Percentiles rank a stretch among this genome's conserved stretches.
These are phyloP conservation scores for Porphyrellus sp. DNA, from an alignment of 1,284 basidiomycete species.

Conservation along the genomic window DNA sequence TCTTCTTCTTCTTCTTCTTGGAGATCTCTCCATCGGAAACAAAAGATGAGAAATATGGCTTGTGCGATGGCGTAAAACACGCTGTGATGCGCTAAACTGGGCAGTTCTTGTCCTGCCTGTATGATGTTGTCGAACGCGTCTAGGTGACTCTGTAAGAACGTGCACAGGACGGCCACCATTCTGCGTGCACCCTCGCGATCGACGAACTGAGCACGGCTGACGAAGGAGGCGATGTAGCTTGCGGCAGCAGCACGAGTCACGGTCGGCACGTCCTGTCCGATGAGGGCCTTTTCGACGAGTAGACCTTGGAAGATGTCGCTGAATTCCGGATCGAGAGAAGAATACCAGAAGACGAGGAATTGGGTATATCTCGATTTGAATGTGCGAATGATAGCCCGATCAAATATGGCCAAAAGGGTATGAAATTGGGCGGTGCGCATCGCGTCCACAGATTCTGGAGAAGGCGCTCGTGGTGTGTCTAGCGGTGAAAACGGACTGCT, in stretches of 20 bases:
- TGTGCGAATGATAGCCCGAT: slow-evolving; percentile 89
- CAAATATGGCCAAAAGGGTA: slow-evolving; percentile 88
- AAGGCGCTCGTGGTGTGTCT: slow-evolving; percentile 28
- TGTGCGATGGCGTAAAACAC: slow-evolving; percentile 95
- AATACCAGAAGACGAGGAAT: slow-evolving; percentile 94
- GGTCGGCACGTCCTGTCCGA: slow-evolving; percentile 54
- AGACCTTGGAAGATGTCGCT: slow-evolving; percentile 92
- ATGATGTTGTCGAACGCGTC: slow-evolving; percentile 64
- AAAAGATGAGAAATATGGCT: slow-evolving; percentile 95
- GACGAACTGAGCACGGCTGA: slow-evolving; percentile 88
- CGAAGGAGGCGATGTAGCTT: slow-evolving; percentile 89
- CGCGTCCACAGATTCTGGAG: slow-evolving; percentile 37
- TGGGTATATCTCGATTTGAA: slow-evolving; percentile 98
- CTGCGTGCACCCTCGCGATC: slow-evolving; percentile 72
- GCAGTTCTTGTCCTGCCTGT: slow-evolving; percentile 37
- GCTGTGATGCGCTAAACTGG: slow-evolving; percentile 53
- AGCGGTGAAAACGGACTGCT: slow-evolving; percentile 29
- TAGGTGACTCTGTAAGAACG: slow-evolving; percentile 76
- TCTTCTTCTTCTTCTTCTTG: too few relatives aligned
- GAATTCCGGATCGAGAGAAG: slow-evolving; percentile 86
- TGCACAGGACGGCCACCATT: slow-evolving; percentile 81
- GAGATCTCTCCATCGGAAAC: slow-evolving; percentile 94
- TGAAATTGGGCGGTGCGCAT: slow-evolving; percentile 69
- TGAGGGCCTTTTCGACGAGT: slow-evolving; percentile 84
- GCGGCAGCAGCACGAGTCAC: slow-evolving; percentile 87